phyloP scores from a whole-genome alignment of 495 filamentous ascomycete species.

The Aspergillus avenaceus region DNA sequence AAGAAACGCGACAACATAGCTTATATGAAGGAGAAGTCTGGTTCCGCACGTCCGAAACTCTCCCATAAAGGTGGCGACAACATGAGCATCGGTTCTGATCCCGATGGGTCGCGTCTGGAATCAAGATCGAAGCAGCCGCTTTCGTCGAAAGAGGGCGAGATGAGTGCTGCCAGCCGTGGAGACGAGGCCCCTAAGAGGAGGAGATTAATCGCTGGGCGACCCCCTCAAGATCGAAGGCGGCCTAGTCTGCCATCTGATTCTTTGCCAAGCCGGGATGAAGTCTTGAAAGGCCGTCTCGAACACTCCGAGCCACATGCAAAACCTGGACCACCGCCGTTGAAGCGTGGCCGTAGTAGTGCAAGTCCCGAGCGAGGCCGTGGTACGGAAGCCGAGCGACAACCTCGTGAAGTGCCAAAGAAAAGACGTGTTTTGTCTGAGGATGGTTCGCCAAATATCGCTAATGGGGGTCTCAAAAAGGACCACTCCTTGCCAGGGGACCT shows the following conservation, averaged over 20 bases:
- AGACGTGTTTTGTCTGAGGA: conserved; percentile 44
- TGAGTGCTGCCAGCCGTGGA: conserved; percentile 20
- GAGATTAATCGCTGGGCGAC: conserved; percentile 41
- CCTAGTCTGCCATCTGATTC: conserved; percentile 42
- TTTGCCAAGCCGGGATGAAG: conserved; percentile 37
- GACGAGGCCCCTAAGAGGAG: conserved; percentile 38
- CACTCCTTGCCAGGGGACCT: conserved; percentile 17
- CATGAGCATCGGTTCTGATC: conserved; percentile 24
- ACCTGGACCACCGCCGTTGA: conserved; percentile 30
- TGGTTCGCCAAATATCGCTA: conserved; percentile 26
- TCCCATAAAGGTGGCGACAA: conserved; percentile 19
- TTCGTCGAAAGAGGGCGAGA: conserved; percentile 32
- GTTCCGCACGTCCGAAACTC: conserved; percentile 21
- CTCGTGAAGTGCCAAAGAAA: conserved; percentile 46
- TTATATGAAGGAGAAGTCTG: conserved; percentile 27
- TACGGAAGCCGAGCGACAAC: conserved; percentile 34
- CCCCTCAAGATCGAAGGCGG: conserved; percentile 34
- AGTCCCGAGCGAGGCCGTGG: conserved; percentile 61
- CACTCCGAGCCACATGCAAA: conserved; percentile 24
- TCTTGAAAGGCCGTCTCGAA: conserved; percentile 29
- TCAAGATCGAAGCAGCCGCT: conserved; percentile 22
- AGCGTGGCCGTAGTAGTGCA: conserved; percentile 62
- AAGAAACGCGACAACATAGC: conserved; percentile 25
- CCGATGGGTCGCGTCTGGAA: conserved; percentile 22
- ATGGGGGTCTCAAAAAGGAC: conserved; percentile 30